Evolutionary conservation across 495 filamentous ascomycete species (phyloP).

Genomic region (Copromyces sp.): DNA sequence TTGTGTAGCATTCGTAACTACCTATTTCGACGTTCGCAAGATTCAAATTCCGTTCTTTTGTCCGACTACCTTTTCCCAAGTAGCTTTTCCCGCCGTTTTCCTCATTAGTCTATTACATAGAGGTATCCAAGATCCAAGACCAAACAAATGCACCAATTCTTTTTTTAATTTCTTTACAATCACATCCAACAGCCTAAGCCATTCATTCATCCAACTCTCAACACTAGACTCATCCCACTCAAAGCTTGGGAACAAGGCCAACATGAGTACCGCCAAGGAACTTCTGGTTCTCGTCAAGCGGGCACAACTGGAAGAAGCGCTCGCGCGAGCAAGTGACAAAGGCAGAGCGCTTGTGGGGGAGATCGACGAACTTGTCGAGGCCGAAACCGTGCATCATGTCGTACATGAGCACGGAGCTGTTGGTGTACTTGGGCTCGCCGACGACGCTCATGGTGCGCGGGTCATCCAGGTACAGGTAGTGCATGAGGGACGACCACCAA

Average conservation of each 20-base stretch:
- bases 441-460: slow-evolving; percentile 52
- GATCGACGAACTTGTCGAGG: slow-evolving; percentile 55
- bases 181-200: neutral
- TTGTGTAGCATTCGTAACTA: neutral
- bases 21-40: neutral
- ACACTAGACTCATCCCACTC: neutral
- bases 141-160: neutral
- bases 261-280: slow-evolving; percentile 35
- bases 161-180: neutral
- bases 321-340: slow-evolving; percentile 50
- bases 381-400: slow-evolving; percentile 56
- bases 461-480: slow-evolving; percentile 62
- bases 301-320: slow-evolving; percentile 58
- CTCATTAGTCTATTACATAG: neutral
- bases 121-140: neutral
- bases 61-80: neutral
- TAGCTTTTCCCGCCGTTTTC: neutral
- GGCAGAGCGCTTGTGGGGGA: slow-evolving; percentile 57
- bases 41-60: neutral
- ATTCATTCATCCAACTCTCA: neutral
- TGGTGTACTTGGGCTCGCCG: slow-evolving; percentile 55
- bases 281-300: slow-evolving; percentile 42
- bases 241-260: slow-evolving; percentile 38
- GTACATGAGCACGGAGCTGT: slow-evolving; percentile 51
- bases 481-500: slow-evolving; percentile 60